Evolutionary conservation across 352 stramenopile species (phyloP).

Genomic region (Paralagenidium karlingii): DNA sequence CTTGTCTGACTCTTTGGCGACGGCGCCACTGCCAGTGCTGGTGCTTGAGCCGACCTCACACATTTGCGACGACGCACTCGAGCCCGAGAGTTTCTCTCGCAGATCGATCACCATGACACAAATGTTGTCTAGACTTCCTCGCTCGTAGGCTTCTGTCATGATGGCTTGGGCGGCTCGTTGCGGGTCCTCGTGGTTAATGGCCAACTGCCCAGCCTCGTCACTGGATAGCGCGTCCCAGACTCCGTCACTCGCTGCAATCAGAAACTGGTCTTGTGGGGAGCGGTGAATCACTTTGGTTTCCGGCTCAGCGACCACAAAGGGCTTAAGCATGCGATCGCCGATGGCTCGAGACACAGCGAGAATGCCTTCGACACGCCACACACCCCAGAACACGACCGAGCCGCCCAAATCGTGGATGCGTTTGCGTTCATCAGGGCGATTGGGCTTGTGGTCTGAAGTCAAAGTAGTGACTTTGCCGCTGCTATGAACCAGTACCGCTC

Average conservation of each 20-base stretch:
- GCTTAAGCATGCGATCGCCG: conserved; percentile 87
- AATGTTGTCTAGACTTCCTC: conserved; percentile 85
- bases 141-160: conserved; percentile 77
- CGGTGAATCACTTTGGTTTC: conserved; percentile 67
- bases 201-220: conserved; percentile 65
- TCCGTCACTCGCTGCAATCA: conserved; percentile 85
- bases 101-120: conserved; percentile 86
- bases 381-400: conserved; percentile 84
- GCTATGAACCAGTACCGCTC: conserved; percentile 78
- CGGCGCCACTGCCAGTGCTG: no score
- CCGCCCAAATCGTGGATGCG: conserved; percentile 82
- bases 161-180: conserved; percentile 63
- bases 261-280: conserved; percentile 55
- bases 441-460: conserved; percentile 86
- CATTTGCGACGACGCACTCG: no score
- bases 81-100: conserved; percentile 29
- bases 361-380: conserved; percentile 90
- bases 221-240: conserved; percentile 89
- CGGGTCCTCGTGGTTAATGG: conserved; percentile 48
- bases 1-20: no score
- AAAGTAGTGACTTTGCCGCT: conserved; percentile 62
- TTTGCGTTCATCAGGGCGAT: conserved; percentile 80
- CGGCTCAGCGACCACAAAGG: conserved; percentile 85
- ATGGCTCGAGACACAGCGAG: conserved; percentile 88
- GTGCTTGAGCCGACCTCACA: no score